Conservation (phyloP, 2,329 filamentous ascomycete genomes). For the Colletotrichum chrysophilum region DNA sequence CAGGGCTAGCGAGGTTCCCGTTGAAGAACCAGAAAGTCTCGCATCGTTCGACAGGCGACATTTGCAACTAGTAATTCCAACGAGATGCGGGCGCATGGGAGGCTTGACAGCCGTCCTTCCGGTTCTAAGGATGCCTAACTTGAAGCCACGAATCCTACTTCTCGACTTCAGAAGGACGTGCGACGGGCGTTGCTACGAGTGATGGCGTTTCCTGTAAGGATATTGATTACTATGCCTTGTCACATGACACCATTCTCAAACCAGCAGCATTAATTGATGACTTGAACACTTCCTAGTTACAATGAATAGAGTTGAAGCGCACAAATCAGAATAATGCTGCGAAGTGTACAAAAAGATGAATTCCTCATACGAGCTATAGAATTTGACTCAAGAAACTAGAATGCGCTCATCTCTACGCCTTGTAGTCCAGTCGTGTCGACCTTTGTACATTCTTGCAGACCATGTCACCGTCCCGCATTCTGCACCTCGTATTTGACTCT, state of each 20-base stretch:
- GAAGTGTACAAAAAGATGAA: neutral
- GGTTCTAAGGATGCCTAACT: neutral
- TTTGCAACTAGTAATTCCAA: neutral
- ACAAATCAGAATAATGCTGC: fast-evolving
- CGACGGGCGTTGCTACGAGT: neutral
- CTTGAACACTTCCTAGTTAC: fast-evolving
- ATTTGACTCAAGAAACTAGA: neutral
- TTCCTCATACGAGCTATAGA: neutral
- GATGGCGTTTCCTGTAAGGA: neutral
- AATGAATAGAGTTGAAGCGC: neutral
- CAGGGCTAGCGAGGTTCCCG: neutral
- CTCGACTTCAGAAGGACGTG: neutral
- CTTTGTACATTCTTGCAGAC: neutral
- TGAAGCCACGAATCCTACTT: neutral
- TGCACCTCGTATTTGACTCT: neutral
- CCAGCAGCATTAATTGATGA: neutral
- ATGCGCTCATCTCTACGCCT: neutral
- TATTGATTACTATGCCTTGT: neutral
- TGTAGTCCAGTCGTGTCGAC: neutral
- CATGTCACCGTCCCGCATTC: neutral
- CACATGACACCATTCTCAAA: neutral
- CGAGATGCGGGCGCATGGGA: neutral
- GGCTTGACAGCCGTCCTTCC: neutral
- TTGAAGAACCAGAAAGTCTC: neutral
- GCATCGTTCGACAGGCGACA: neutral